Base-by-base conservation (phyloP, 2,329 filamentous ascomycete genomes). In the Gaeumannomyces sp. region DNA sequence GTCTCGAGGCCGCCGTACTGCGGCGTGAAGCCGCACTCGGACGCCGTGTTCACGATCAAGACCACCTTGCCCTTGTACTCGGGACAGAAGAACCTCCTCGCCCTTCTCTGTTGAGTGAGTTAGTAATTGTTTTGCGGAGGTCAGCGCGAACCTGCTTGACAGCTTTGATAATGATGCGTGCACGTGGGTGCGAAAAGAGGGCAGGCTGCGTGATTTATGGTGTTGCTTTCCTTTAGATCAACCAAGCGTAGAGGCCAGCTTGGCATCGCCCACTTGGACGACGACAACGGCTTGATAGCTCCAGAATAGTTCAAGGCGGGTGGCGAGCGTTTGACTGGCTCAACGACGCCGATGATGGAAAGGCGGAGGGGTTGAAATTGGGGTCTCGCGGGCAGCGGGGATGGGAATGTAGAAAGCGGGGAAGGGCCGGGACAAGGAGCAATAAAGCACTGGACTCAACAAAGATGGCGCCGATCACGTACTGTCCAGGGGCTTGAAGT, bases 11-110 rank as follows among this genome's bases (percentile, higher is more conserved):
- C 92, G 68, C 86, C 88, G 79, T 95, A 97, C 80, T 99, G 95
- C 16, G 93, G 93, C 3, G 95, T 98, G 86, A 98, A 98, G 77
- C 95, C 94, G 83, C 95, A 99, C 83, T 98, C 97, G 77, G 92
- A 96, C 71, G 95, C 95, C 1, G 94, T 97, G 87, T 99, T 99
- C 80, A 99, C 93, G 73, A 97, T 84, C 67, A 99, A 89, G 72
- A 98, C 87, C 71, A 98, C 94, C 79, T 98, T 98, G 84, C 90
- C 91, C 77, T 91, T 87, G 80, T 92, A 91, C 67, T 88, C 78
- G 70, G n/a, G 80, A 74, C 69, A 98, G 83, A 66, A 87, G 81
- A 74, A 89, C 89, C 70, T 90, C 84, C 65, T 85, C 75, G 76
- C 92, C 93, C 76, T 88, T 89, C 76, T 93, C 89, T 92, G 73